Evolutionary conservation across 2,329 filamentous ascomycete genomes (phyloP).

Genomic region (Pestalotiopsis sp.): DNA sequence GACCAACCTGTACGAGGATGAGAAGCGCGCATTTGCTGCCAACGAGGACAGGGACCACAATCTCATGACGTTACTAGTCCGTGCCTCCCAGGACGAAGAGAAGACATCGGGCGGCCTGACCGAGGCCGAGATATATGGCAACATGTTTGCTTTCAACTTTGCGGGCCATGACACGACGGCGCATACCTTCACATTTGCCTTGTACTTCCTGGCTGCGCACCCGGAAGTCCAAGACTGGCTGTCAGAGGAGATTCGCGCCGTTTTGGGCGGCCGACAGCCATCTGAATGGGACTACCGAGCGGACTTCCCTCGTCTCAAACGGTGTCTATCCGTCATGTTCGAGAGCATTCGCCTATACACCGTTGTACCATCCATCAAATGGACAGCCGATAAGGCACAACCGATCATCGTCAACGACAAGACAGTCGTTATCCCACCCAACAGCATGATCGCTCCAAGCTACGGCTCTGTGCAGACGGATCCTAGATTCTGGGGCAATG

Average conservation of each 20-base stretch:
- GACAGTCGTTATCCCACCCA: conserved; percentile 16
- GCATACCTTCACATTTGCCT: conserved; percentile 22
- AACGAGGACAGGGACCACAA: conserved; percentile 17
- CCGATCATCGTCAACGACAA: neutral
- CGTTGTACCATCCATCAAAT: neutral
- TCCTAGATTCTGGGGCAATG: conserved; percentile 27
- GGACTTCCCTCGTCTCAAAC: conserved; percentile 23
- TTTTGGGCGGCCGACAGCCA: conserved; percentile 11
- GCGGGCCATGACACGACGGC: conserved; percentile 33
- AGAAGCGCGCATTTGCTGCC: conserved; percentile 26
- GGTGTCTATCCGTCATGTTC: conserved; percentile 24
- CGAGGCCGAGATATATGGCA: conserved; percentile 23
- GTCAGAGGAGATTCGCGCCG: conserved; percentile 17
- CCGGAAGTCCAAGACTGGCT: conserved; percentile 23
- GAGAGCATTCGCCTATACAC: conserved; percentile 14
- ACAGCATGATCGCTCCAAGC: conserved; percentile 23
- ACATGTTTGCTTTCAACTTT: conserved; percentile 33
- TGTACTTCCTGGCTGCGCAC: conserved; percentile 24
- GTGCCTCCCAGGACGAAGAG: conserved; percentile 17
- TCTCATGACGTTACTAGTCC: conserved; percentile 6
- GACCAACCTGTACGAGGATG: conserved; percentile 32
- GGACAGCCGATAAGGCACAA: conserved; percentile 5
- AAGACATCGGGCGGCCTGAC: conserved; percentile 16
- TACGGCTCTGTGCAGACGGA: conserved; percentile 27
- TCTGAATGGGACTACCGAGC: conserved; percentile 15